phyloP scores from a whole-genome alignment of 1,284 basidiomycete genomes.

The Phylloboletellus chloephorus region DNA sequence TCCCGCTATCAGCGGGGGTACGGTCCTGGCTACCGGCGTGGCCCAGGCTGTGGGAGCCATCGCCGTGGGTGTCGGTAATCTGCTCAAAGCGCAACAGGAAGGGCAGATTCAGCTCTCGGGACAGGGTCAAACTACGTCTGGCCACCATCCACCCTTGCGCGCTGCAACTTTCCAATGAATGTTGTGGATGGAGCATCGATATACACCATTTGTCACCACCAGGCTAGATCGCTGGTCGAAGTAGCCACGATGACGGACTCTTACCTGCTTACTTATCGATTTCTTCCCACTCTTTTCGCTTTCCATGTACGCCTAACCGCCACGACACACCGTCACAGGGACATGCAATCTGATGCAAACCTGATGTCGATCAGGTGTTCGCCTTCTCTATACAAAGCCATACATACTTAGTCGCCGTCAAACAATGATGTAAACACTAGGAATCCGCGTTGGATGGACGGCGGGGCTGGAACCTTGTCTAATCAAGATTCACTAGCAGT shows the following conservation, averaged over 20 bases:
- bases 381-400: slow-evolving; percentile 16
- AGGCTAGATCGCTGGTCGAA: slow-evolving; percentile 24
- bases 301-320: slow-evolving; percentile 8
- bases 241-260: slow-evolving; percentile 17
- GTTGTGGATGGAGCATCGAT: not conserved
- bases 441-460: slow-evolving; percentile 16
- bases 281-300: slow-evolving; percentile 7
- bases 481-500: slow-evolving; percentile 20
- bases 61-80: slow-evolving; percentile 61
- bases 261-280: slow-evolving; percentile 22
- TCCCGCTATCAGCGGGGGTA: slow-evolving; percentile 62
- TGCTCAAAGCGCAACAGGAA: slow-evolving; percentile 42
- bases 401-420: slow-evolving; percentile 23
- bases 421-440: slow-evolving; percentile 28
- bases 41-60: slow-evolving; percentile 72
- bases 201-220: slow-evolving; percentile 5
- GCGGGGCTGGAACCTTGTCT: slow-evolving; percentile 24
- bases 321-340: slow-evolving; percentile 9
- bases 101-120: slow-evolving; percentile 31
- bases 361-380: slow-evolving; percentile 14
- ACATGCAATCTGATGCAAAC: slow-evolving; percentile 7
- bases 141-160: slow-evolving; percentile 26
- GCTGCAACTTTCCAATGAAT: slow-evolving; percentile 31
- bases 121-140: slow-evolving; percentile 17
- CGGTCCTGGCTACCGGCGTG: slow-evolving; percentile 61